Percentiles rank a stretch among this genome's conserved stretches.
Evolutionary conservation across 2,329 filamentous ascomycete genomes (phyloP).

Genomic region (Zopfia rhizophila): DNA sequence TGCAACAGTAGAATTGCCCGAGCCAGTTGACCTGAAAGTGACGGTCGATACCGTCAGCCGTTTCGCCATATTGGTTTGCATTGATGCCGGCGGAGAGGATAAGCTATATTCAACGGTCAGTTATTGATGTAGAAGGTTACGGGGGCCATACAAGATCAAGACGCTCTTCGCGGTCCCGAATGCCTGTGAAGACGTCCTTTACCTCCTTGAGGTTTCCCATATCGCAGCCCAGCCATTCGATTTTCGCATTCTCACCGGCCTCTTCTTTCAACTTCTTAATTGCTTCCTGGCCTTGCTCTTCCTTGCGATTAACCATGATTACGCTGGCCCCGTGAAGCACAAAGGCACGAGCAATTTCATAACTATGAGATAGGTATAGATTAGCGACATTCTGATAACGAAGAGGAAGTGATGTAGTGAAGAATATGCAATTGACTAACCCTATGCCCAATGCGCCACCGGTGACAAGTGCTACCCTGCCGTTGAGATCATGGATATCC

Average conservation of each 20-base stretch:
- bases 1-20: slow-evolving; percentile 57
- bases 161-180: slow-evolving; percentile 49
- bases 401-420: neutral
- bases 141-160: slow-evolving; percentile 48
- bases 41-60: slow-evolving; percentile 51
- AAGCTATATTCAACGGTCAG: slow-evolving; percentile 30
- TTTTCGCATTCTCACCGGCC: slow-evolving; percentile 30
- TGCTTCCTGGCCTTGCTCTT: slow-evolving; percentile 54
- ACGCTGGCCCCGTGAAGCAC: slow-evolving; percentile 28
- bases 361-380: slow-evolving; percentile 7
- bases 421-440: slow-evolving; percentile 21
- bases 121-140: neutral
- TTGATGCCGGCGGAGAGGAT: slow-evolving; percentile 58
- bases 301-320: slow-evolving; percentile 44
- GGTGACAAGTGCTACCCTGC: slow-evolving; percentile 52
- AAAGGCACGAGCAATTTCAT: slow-evolving; percentile 27
- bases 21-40: slow-evolving; percentile 58
- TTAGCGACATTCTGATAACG: neutral
- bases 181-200: slow-evolving; percentile 50
- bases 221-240: slow-evolving; percentile 58
- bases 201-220: slow-evolving; percentile 53
- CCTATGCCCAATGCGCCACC: slow-evolving; percentile 55
- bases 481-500: slow-evolving; percentile 48
- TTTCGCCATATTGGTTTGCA: slow-evolving; percentile 52
- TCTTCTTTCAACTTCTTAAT: slow-evolving; percentile 47